Conservation (phyloP, 805 yeast genomes). For the Candida khao-thaluensis region DNA sequence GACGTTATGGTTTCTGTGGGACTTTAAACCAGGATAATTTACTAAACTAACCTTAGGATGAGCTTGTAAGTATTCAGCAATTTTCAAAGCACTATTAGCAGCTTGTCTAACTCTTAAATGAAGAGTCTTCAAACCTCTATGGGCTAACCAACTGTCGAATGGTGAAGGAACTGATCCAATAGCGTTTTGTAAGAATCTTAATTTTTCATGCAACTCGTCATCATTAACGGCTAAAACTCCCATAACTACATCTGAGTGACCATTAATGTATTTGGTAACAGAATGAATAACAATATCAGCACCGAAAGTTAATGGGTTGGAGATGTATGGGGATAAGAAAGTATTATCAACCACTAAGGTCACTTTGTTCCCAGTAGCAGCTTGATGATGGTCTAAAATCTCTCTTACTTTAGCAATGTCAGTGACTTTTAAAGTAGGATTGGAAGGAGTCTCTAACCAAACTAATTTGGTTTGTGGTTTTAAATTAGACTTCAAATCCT, state of each 20-base stretch:
- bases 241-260: slow-evolving; percentile 88
- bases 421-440: slow-evolving; percentile 80
- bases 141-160: slow-evolving; percentile 90
- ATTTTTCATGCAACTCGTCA: slow-evolving; percentile 56
- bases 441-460: slow-evolving; percentile 88
- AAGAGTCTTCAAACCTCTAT: slow-evolving; percentile 85
- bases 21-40: slow-evolving; percentile 78
- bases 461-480: slow-evolving; percentile 67
- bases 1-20: slow-evolving; percentile 61
- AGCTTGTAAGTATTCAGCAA: slow-evolving; percentile 60
- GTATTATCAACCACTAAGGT: slow-evolving; percentile 83
- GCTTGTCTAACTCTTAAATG: slow-evolving; percentile 78
- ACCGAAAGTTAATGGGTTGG: slow-evolving; percentile 79
- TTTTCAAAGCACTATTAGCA: slow-evolving; percentile 58
- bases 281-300: slow-evolving; percentile 89
- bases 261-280: slow-evolving; percentile 87
- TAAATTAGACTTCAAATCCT: slow-evolving; percentile 56
- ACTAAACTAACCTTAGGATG: slow-evolving; percentile 60
- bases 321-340: slow-evolving; percentile 81
- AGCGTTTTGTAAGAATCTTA: slow-evolving; percentile 82
- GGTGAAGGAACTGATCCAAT: slow-evolving; percentile 88
- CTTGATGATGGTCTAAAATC: slow-evolving; percentile 47
- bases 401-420: slow-evolving; percentile 64
- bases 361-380: slow-evolving; percentile 50
- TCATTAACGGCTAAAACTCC: slow-evolving; percentile 76